A percentile compares a stretch with the other conserved stretches of the same genome.
These are phyloP conservation scores for Pestalotiopsis fici DNA, from an alignment of 2,329 filamentous ascomycete species.

Conservation along the genomic window DNA sequence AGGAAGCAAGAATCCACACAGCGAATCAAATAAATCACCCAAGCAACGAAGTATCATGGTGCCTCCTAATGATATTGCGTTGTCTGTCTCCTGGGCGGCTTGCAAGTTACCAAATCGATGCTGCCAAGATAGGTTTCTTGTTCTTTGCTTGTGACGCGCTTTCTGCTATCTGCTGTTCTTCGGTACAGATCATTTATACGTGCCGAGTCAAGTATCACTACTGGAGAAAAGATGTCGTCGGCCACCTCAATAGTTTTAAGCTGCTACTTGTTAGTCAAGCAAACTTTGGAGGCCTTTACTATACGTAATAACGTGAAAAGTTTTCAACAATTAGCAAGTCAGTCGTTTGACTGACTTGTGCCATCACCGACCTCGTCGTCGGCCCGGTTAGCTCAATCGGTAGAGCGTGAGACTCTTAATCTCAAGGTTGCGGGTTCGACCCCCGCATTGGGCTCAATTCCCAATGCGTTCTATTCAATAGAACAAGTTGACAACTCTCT, in stretches of 20 bases:
- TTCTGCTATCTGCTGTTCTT: background rate
- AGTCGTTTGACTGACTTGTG: no score
- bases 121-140: background rate
- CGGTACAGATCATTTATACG: background rate
- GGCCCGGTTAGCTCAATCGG: slow-evolving; percentile 65
- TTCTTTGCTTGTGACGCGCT: background rate
- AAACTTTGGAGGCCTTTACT: no score
- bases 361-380: no score
- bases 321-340: no score
- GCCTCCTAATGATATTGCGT: background rate
- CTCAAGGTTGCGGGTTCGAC: slow-evolving; percentile 35
- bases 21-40: background rate
- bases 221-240: no score
- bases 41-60: background rate
- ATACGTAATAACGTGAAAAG: no score
- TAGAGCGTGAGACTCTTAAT: slow-evolving; percentile 71
- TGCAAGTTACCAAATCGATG: background rate
- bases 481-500: background rate
- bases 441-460: slow-evolving; percentile 43
- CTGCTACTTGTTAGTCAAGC: no score
- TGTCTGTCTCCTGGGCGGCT: background rate
- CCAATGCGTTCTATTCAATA: slow-evolving; percentile 21
- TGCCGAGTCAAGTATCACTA: no score
- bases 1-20: background rate
- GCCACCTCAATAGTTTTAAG: no score